Base-by-base conservation (phyloP, 208 protist species). In the Leishmania tarentolae region DNA sequence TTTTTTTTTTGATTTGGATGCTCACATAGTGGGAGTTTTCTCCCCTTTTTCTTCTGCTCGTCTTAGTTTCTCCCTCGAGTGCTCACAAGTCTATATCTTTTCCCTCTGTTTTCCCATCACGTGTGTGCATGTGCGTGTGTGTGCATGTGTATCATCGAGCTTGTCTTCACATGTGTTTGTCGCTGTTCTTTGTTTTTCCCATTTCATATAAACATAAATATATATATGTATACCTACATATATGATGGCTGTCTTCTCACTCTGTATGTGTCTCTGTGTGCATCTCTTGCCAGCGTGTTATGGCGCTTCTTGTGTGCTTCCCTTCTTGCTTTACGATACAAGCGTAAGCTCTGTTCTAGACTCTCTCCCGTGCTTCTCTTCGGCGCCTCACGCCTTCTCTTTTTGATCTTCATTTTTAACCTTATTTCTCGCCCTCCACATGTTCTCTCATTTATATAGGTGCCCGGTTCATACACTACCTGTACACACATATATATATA, bases 1-100 rank as follows among this genome's bases (percentile, higher is more conserved):
- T 79, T 76, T 78, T 78, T 42, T 68, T 69, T 57, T 78, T 31
- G 9, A 17, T 68, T 44, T 19, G n/a, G 44, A 19, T 77, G n/a
- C 46, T 35, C 74, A 35, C 66, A 31, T 53, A 11, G 50, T 53
- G 50, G 50, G 6, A 3, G 28, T 0, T 42, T 79, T 79, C 56
- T 63, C 57, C 65, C 56, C 24, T 61, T 7, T 24, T 1, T 61
- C 56, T 61, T 1, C n/a, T 24, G 3, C n/a, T 31, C 5, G 56
- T 61, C 56, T n/a, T 17, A 5, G 28, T 61, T 61, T 31, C 56
- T 11, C 8, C 28, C n/a, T 31, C 5, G 56, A 61, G 56, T 61
- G 56, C 56, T 7, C 24, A 31, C 56, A 31, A 17, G 7, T 61
- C 28, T 31, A 17, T 61, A 53, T 53, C 50, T 61, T 61, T 6